phyloP scores from a whole-genome alignment of 2,329 filamentous ascomycete species.

The Leptographium procerum region DNA sequence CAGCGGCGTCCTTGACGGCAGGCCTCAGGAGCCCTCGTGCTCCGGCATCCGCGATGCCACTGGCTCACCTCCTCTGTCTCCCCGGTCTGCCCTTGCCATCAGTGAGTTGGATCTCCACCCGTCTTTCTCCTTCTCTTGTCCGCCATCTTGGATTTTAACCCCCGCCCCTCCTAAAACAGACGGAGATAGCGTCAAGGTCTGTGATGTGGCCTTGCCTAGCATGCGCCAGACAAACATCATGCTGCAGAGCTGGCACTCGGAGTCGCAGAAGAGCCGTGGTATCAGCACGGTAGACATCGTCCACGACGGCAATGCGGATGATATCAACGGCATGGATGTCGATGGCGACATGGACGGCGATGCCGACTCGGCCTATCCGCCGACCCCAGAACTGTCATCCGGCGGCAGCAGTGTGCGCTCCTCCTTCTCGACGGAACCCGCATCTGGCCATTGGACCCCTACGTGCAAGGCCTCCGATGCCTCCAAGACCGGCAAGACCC shows the following conservation, averaged over 20 bases:
- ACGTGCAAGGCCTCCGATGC: background rate
- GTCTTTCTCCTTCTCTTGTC: background rate
- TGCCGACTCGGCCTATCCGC: background rate
- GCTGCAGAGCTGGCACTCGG: slow-evolving; percentile 10
- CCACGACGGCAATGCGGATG: background rate
- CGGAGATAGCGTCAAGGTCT: background rate
- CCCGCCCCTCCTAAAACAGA: background rate
- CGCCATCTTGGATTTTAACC: background rate
- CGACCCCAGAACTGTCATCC: background rate
- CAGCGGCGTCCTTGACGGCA: slow-evolving; percentile 2
- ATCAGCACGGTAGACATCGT: background rate
- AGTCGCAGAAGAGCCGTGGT: background rate
- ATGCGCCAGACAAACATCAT: slow-evolving; percentile 12
- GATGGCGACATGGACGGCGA: background rate
- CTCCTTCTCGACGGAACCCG: slow-evolving; percentile 1
- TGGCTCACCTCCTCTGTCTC: background rate
- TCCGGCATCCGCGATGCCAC: background rate
- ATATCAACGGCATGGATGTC: background rate
- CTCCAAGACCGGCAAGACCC: background rate
- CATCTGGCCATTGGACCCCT: background rate
- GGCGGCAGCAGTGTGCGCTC: slow-evolving; percentile 5
- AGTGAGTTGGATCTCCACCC: background rate
- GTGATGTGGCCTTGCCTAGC: slow-evolving; percentile 7
- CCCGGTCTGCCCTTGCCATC: background rate
- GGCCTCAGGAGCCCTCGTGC: background rate